Conservation (phyloP, 1,139 yeast species). For the Debaryomyces coudertii region DNA sequence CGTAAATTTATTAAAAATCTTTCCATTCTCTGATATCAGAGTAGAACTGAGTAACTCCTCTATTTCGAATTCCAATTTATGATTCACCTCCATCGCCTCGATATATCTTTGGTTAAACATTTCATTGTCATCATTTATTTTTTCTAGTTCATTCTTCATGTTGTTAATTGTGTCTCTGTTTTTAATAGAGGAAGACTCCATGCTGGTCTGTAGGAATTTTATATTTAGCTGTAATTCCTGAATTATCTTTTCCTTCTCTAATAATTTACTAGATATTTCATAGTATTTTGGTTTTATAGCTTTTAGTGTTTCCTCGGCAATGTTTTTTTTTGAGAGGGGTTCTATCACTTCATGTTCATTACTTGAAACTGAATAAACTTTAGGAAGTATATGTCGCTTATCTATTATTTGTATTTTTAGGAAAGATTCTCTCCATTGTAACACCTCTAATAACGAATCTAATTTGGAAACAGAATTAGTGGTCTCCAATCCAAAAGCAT, state of each 20-base stretch:
- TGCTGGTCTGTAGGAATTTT: constrained; percentile 43
- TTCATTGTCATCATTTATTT: constrained; percentile 25
- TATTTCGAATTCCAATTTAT: constrained; percentile 23
- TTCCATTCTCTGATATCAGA: constrained; percentile 20
- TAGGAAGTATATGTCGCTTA: background rate
- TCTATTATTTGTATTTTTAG: background rate
- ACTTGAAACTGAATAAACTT: background rate
- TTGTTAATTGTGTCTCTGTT: constrained; percentile 29
- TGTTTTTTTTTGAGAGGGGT: background rate
- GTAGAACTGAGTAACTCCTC: constrained; percentile 20
- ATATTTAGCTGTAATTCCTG: constrained; percentile 45
- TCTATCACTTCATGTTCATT: background rate
- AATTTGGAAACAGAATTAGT: background rate
- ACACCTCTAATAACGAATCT: background rate
- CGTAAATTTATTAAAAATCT: constrained; percentile 23
- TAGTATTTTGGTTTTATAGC: background rate
- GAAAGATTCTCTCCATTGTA: background rate
- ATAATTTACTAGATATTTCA: constrained; percentile 7
- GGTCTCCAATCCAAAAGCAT: background rate
- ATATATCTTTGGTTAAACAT: constrained; percentile 19
- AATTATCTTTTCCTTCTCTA: constrained; percentile 38
- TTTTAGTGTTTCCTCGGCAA: constrained; percentile 1
- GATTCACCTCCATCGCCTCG: constrained; percentile 22
- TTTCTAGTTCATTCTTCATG: constrained; percentile 26
- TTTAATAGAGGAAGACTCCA: constrained; percentile 36